phyloP scores from a whole-genome alignment of 2,329 filamentous ascomycete species.

The Colletotrichum tropicicola region DNA sequence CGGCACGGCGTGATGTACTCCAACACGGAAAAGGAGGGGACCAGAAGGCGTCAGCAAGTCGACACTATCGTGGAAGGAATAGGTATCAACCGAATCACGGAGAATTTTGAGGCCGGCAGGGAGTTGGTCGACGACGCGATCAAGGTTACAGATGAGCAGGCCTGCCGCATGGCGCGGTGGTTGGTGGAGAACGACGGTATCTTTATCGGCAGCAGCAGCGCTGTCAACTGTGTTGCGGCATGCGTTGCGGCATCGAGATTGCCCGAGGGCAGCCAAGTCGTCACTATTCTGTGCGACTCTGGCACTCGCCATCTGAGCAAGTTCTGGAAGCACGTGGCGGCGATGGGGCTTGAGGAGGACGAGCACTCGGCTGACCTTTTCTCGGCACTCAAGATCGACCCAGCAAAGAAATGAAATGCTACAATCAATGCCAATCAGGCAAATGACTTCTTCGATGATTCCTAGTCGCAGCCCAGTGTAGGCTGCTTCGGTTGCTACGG shows the following conservation, averaged over 20 bases:
- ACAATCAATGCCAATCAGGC: slow-evolving; percentile 4
- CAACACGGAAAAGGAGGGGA: slow-evolving; percentile 87
- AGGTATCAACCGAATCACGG: slow-evolving; percentile 92
- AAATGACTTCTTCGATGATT: background rate
- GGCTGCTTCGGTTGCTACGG: background rate
- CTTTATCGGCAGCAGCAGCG: slow-evolving; percentile 92
- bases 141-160: slow-evolving; percentile 87
- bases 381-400: slow-evolving; percentile 55
- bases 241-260: slow-evolving; percentile 73
- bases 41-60: slow-evolving; percentile 86
- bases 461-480: background rate
- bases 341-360: slow-evolving; percentile 72
- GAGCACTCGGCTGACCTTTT: slow-evolving; percentile 58
- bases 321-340: slow-evolving; percentile 80
- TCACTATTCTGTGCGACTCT: slow-evolving; percentile 88
- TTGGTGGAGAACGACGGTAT: slow-evolving; percentile 95
- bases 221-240: slow-evolving; percentile 93
- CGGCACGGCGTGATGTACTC: slow-evolving; percentile 97
- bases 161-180: slow-evolving; percentile 94
- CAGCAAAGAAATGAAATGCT: slow-evolving; percentile 6
- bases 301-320: slow-evolving; percentile 85
- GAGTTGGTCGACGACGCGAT: slow-evolving; percentile 92
- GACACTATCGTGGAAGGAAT: slow-evolving; percentile 97
- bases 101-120: slow-evolving; percentile 88
- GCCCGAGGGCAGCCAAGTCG: slow-evolving; percentile 70